Evolutionary conservation across 1,284 basidiomycete genomes (phyloP).

Genomic region (Heterobasidion annosum): DNA sequence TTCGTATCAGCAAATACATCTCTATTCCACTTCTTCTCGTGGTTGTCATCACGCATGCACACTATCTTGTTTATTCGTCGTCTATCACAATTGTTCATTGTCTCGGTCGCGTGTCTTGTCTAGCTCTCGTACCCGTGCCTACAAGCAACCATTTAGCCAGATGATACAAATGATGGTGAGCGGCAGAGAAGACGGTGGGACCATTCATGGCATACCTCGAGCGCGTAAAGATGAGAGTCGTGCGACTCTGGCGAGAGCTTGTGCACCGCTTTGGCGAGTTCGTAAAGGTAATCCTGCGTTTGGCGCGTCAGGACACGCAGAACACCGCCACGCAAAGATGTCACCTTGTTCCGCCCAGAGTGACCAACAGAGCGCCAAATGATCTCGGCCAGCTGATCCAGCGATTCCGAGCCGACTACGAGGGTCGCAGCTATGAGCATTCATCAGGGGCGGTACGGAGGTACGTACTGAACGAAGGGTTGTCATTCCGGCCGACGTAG

Average conservation of each 20-base stretch:
- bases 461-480: conserved; percentile 64
- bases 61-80: neutral
- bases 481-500: conserved; percentile 72
- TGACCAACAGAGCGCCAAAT: conserved; percentile 76
- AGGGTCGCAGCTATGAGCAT: too few species aligned
- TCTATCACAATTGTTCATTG: neutral
- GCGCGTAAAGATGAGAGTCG: conserved; percentile 69
- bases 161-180: neutral
- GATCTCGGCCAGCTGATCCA: conserved; percentile 53
- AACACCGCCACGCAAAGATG: neutral
- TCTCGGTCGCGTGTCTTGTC: conserved; percentile 10
- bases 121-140: conserved; percentile 22
- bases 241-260: conserved; percentile 64
- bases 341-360: conserved; percentile 76
- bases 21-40: neutral
- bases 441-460: too few species aligned
- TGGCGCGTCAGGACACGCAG: neutral
- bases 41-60: too few species aligned
- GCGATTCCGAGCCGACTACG: conserved; percentile 72
- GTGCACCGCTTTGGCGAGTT: conserved; percentile 59
- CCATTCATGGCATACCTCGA: conserved; percentile 41
- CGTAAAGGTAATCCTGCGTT: conserved; percentile 69
- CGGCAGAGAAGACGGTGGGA: neutral
- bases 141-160: neutral
- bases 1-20: neutral